phyloP scores from a whole-genome alignment of 345 rosid genomes.

The Gossypium ekmanianum region DNA sequence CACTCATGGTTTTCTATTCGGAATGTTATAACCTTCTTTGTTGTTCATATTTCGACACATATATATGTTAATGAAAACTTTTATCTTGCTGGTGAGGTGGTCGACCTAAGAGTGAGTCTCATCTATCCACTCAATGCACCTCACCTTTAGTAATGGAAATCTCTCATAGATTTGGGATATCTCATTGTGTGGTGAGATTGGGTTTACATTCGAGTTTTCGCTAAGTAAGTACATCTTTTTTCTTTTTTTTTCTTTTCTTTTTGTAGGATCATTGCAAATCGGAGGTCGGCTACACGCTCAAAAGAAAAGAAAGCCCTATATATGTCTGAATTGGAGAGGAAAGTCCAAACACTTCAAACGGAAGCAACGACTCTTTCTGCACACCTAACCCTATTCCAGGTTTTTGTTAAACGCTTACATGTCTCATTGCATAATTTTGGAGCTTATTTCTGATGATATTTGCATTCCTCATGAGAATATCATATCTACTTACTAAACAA shows the following conservation, averaged over 20 bases:
- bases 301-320: conserved; percentile 85
- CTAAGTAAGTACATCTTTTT: background rate
- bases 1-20: background rate
- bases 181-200: background rate
- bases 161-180: background rate
- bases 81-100: background rate
- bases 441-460: background rate
- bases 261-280: conserved; percentile 72
- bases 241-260: background rate
- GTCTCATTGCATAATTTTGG: background rate
- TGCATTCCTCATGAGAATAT: background rate
- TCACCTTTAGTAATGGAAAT: background rate
- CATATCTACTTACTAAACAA: too few relatives aligned
- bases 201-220: background rate
- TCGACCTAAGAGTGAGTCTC: background rate
- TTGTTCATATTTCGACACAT: background rate
- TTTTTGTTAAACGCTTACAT: background rate
- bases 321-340: conserved; percentile 71
- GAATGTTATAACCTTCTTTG: background rate
- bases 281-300: conserved; percentile 88
- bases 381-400: conserved; percentile 80
- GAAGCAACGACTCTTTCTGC: conserved; percentile 92
- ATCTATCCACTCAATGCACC: background rate
- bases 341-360: conserved; percentile 81
- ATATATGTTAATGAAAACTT: background rate